phyloP scores from a whole-genome alignment of 2,329 filamentous ascomycete genomes.

The Biscogniauxia mediterranea region DNA sequence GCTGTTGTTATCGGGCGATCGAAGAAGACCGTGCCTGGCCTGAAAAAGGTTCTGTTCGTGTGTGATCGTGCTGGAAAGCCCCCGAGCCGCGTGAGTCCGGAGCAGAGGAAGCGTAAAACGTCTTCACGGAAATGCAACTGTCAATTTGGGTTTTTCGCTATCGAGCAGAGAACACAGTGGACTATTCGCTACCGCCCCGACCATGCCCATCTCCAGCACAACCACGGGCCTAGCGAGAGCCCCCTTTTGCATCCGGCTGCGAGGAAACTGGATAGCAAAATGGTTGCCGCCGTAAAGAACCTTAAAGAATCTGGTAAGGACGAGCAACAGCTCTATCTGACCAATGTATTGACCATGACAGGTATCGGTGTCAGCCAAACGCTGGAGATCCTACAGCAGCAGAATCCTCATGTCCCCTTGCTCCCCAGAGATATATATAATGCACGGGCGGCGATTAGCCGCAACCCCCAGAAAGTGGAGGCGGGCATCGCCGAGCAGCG shows the following conservation, averaged over 20 bases:
- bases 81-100: constrained; percentile 59
- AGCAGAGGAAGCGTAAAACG: constrained; percentile 63
- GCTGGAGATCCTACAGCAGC: constrained; percentile 62
- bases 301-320: constrained; percentile 63
- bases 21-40: constrained; percentile 64
- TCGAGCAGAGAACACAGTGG: constrained; percentile 67
- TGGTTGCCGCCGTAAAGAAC: constrained; percentile 65
- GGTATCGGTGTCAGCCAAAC: constrained; percentile 65
- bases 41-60: constrained; percentile 67
- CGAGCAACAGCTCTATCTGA: constrained; percentile 7
- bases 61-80: constrained; percentile 65
- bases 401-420: constrained; percentile 62
- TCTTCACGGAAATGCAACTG: constrained; percentile 69
- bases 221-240: constrained; percentile 65
- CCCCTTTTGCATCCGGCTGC: constrained; percentile 65
- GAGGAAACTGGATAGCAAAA: constrained; percentile 64
- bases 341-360: constrained; percentile 38
- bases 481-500: constrained; percentile 59
- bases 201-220: constrained; percentile 56
- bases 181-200: constrained; percentile 64
- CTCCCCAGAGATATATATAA: constrained; percentile 67
- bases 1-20: constrained; percentile 67
- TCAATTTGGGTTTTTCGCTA: constrained; percentile 68
- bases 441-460: constrained; percentile 63
- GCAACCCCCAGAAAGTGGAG: constrained; percentile 62